Base-by-base conservation (phyloP, 805 yeast species). In the Metschnikowia arizonensis region DNA sequence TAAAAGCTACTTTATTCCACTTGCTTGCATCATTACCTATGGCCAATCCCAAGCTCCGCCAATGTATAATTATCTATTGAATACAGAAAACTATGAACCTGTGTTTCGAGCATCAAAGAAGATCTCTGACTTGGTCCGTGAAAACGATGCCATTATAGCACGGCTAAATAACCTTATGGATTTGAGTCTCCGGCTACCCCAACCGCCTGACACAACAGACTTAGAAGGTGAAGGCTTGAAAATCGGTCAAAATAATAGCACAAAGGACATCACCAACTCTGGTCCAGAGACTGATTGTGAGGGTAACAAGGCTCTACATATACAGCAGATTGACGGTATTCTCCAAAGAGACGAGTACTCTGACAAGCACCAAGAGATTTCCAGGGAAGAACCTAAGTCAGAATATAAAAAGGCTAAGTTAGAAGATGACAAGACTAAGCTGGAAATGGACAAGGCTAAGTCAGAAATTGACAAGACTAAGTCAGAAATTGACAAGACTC, bases 81-180 rank as follows among this genome's bases (percentile, higher is more conserved):
- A 60, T 28, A 62, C 64, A 9, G 74, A 69, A 43, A 66, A 62
- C 46, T 56, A 62, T 38, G 59, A 60, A 38, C 69, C 71, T 3
- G 53, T 69, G 12, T 21, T 56, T 1, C 59, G 50, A 1, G 45
- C 63, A 3, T 49, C 65, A 1, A 53, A 54, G 11, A 53, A 57
- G 23, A 49, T 67, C n/a, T n/a, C 45, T 26, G 11, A 14, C 5
- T 28, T 42, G 33, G 51, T 69, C 5, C 50, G 49, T 15, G 48
- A 56, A 37, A 69, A 67, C 49, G 64, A 60, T 14, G 39, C 24
- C 5, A 46, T 53, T 12, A 52, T 68, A 14, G 57, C 51, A 23
- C 48, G 57, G 7, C 43, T 67, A 32, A 52, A 60, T 14, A 5
- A 18, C 4, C 26, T 53, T 9, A 58, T 63, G n/a, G 72, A 66